These are phyloP conservation scores for Zopfia rhizophila DNA, from an alignment of 2,329 filamentous ascomycete genomes.

Conservation along the genomic window DNA sequence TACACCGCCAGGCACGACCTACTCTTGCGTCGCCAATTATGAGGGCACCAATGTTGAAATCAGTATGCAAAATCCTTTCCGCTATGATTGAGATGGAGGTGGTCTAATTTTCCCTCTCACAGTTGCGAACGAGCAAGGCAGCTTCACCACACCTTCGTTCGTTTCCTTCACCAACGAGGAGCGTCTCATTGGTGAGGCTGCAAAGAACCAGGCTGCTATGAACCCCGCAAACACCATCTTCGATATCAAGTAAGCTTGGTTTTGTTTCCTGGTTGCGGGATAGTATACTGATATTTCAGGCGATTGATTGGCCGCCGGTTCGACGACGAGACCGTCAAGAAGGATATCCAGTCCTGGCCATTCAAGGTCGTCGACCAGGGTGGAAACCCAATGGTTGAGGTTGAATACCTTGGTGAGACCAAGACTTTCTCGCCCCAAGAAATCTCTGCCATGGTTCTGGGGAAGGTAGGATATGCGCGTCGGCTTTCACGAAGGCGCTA, in stretches of 20 bases:
- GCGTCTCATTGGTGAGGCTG: conserved; percentile 98
- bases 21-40: conserved; percentile 99
- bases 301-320: conserved; percentile 97
- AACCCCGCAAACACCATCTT: conserved; percentile 99
- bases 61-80: conserved; percentile 66
- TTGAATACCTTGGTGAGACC: conserved; percentile 92
- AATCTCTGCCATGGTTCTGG: conserved; percentile 98
- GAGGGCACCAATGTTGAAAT: conserved; percentile 99
- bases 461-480: conserved; percentile 78
- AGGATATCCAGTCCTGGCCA: conserved; percentile 98
- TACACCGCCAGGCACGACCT: conserved; percentile 85
- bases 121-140: conserved; percentile 99
- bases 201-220: conserved; percentile 99
- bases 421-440: conserved; percentile 98
- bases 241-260: conserved; percentile 91
- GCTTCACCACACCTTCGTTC: conserved; percentile 98
- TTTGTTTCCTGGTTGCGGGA: too few species aligned
- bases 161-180: conserved; percentile 99
- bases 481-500: conserved; percentile 3
- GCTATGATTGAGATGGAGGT: conserved; percentile 10
- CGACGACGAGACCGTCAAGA: conserved; percentile 96
- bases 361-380: conserved; percentile 96
- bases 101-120: conserved; percentile 35
- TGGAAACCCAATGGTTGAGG: conserved; percentile 90
- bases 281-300: conserved; percentile 64